phyloP scores from a whole-genome alignment of 2,329 filamentous ascomycete species.

The Aspergillus novofumigatus region DNA sequence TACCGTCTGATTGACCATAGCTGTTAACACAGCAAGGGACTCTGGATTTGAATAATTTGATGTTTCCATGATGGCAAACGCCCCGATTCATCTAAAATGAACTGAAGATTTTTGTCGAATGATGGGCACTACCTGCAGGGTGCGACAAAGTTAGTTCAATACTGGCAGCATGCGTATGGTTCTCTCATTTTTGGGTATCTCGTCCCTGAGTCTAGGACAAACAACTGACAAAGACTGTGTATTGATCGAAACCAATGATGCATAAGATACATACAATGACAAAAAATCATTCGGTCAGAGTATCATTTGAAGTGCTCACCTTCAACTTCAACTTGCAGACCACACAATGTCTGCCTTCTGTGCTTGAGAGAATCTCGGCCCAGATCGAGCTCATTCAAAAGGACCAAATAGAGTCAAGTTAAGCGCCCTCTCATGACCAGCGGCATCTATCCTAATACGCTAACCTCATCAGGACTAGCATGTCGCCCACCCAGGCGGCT shows the following conservation, averaged over 20 bases:
- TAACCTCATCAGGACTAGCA: constrained; percentile 17
- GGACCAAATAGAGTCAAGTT: not conserved
- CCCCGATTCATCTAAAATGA: not conserved
- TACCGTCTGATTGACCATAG: constrained; percentile 37
- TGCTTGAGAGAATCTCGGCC: not conserved
- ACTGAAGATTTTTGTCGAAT: not conserved
- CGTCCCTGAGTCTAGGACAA: not conserved
- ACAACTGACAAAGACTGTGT: not conserved
- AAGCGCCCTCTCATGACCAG: constrained; percentile 3
- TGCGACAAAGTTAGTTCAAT: not conserved
- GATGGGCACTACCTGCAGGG: not conserved
- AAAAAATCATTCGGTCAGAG: not conserved
- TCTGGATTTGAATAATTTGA: constrained; percentile 26
- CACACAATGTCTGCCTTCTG: not conserved
- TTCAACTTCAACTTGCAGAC: not conserved
- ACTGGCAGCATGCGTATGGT: not conserved
- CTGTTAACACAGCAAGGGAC: constrained; percentile 33
- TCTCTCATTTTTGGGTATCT: not conserved
- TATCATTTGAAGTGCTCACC: not conserved
- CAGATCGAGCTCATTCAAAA: not conserved
- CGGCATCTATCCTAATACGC: not conserved
- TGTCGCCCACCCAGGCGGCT: constrained; percentile 23
- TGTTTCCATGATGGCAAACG: constrained; percentile 16
- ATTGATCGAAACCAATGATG: not conserved
- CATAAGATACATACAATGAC: not conserved